A percentile compares a stretch with the other conserved stretches of the same genome.
These are phyloP conservation scores for Tricholoma saponaceum DNA, from an alignment of 768 basidiomycete species.

Conservation along the genomic window DNA sequence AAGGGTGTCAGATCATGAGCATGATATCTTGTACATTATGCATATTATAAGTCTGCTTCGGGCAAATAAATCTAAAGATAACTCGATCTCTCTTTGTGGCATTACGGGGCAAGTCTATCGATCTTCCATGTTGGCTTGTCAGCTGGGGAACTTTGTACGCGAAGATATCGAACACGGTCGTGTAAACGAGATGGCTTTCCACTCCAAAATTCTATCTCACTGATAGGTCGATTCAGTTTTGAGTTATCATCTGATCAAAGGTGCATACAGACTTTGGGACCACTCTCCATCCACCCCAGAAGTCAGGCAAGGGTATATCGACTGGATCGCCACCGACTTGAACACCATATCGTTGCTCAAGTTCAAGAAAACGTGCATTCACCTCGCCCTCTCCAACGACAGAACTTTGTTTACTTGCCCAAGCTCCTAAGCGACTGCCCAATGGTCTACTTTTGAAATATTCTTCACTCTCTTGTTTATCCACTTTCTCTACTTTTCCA, in stretches of 20 bases:
- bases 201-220: conserved; percentile 97
- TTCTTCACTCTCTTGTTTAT: conserved; percentile 64
- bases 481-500: conserved; percentile 80
- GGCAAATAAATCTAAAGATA: neutral
- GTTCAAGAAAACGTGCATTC: conserved; percentile 50
- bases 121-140: conserved; percentile 67
- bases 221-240: conserved; percentile 27
- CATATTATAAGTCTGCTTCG: neutral
- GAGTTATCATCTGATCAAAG: neutral
- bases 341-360: conserved; percentile 55
- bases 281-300: conserved; percentile 97
- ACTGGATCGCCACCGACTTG: conserved; percentile 29
- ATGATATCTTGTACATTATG: neutral
- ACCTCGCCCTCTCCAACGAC: conserved; percentile 75
- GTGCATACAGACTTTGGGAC: conserved; percentile 69
- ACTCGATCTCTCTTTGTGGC: neutral
- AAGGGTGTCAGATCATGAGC: conserved; percentile 19
- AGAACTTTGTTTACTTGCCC: conserved; percentile 88
- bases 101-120: conserved; percentile 70
- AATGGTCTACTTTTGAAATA: conserved; percentile 84
- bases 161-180: conserved; percentile 79
- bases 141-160: conserved; percentile 42
- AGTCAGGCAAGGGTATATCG: conserved; percentile 75
- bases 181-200: conserved; percentile 94
- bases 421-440: conserved; percentile 85